Conservation (phyloP, 2,329 filamentous ascomycete genomes). For the Colletotrichum lini region DNA sequence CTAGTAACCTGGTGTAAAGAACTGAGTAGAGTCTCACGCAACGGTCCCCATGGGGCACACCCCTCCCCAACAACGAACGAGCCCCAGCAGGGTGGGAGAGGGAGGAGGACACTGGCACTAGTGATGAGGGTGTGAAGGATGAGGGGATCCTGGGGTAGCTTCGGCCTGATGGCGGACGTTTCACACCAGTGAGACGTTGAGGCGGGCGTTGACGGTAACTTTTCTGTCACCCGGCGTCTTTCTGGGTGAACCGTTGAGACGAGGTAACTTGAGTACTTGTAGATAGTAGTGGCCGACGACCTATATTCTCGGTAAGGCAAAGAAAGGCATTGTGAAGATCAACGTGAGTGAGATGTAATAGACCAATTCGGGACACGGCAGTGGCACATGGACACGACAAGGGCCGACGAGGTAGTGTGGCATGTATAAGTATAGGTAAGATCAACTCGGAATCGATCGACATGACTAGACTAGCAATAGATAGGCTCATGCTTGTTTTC, state of each 20-base stretch:
- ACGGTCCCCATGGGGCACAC: constrained; percentile 18
- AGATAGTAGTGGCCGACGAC: neutral
- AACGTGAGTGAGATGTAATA: neutral
- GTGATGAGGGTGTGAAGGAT: constrained; percentile 15
- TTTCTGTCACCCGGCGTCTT: neutral
- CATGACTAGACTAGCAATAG: constrained; percentile 8
- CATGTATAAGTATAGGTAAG: neutral
- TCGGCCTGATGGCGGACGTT: neutral
- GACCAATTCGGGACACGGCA: neutral
- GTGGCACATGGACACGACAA: constrained; percentile 17
- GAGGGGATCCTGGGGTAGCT: constrained; percentile 24
- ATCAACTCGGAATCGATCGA: constrained; percentile 2
- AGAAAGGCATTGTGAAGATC: neutral
- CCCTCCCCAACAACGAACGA: constrained; percentile 13
- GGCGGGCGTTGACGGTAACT: constrained; percentile 9
- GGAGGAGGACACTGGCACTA: neutral
- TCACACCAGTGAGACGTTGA: neutral
- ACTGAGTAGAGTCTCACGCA: constrained; percentile 2
- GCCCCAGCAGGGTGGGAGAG: neutral
- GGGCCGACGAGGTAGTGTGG: neutral
- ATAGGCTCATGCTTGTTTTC: neutral
- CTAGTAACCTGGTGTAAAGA: no score
- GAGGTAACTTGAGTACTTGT: neutral
- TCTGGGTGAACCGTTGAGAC: neutral
- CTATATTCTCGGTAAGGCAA: neutral